phyloP scores from a whole-genome alignment of 495 filamentous ascomycete species.

The Xylaria intraflava region DNA sequence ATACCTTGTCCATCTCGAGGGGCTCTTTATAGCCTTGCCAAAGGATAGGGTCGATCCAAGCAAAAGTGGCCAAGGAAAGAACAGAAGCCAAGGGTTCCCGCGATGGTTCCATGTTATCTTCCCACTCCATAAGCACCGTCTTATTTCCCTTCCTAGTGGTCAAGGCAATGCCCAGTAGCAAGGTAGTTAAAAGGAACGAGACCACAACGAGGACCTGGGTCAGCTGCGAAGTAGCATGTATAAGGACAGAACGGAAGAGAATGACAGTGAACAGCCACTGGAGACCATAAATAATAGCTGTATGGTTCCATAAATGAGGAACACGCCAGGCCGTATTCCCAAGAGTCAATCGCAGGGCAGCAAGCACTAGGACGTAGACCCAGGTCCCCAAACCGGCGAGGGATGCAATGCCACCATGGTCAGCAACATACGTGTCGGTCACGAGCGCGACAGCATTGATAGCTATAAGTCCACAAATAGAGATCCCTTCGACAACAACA shows the following conservation, averaged over 20 bases:
- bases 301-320: conserved; percentile 86
- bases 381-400: conserved; percentile 62
- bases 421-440: conserved; percentile 24
- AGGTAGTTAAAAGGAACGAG: conserved; percentile 65
- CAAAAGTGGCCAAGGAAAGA: conserved; percentile 79
- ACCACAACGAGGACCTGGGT: conserved; percentile 56
- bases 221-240: conserved; percentile 63
- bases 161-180: conserved; percentile 68
- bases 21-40: conserved; percentile 86
- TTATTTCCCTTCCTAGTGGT: conserved; percentile 90
- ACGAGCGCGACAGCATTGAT: conserved; percentile 58
- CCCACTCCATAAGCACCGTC: conserved; percentile 75
- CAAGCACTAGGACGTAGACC: conserved; percentile 75
- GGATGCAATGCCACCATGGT: conserved; percentile 45
- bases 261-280: conserved; percentile 73
- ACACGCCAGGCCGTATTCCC: conserved; percentile 60
- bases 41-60: conserved; percentile 86
- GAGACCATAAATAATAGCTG: conserved; percentile 72
- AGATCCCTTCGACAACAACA: conserved; percentile 65
- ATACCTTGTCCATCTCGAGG: conserved; percentile 74
- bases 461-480: conserved; percentile 62
- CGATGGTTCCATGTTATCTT: conserved; percentile 78
- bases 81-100: conserved; percentile 79
- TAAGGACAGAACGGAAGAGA: conserved; percentile 76
- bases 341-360: conserved; percentile 63